Conservation (phyloP, 2,329 filamentous ascomycete species). For the Kalmusia sp. region DNA sequence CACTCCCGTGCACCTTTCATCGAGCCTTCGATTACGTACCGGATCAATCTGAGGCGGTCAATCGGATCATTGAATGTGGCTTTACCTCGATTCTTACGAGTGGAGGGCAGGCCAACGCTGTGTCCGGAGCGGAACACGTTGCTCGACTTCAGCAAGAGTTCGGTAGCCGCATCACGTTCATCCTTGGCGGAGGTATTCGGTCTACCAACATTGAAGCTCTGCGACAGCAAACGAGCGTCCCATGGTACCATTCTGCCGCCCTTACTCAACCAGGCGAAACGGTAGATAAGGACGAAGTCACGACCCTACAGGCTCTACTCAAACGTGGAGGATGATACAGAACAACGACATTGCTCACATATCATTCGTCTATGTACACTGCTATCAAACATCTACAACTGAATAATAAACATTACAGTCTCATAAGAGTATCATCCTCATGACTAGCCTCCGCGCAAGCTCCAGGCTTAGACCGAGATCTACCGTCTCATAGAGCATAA, state of each 20-base stretch:
- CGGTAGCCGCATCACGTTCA: conserved; percentile 49
- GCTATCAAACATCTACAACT: neutral
- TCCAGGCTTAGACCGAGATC: neutral
- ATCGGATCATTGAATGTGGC: conserved; percentile 51
- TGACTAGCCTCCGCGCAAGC: too few species aligned
- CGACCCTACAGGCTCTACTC: conserved; percentile 18
- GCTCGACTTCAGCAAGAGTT: conserved; percentile 36
- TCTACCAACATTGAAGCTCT: conserved; percentile 51
- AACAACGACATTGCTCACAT: neutral
- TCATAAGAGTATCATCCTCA: neutral
- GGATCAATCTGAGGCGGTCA: conserved; percentile 38
- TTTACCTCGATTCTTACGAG: conserved; percentile 59
- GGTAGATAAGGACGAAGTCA: conserved; percentile 38
- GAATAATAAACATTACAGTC: neutral
- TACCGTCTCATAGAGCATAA: conserved; percentile 17
- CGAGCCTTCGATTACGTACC: conserved; percentile 58
- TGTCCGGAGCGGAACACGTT: conserved; percentile 45
- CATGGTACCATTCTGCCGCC: conserved; percentile 56
- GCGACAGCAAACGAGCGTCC: conserved; percentile 32
- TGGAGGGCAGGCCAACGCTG: conserved; percentile 48
- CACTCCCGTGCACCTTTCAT: conserved; percentile 61
- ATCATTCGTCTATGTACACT: conserved; percentile 4
- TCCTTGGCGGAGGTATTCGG: conserved; percentile 60
- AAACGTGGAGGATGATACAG: neutral
- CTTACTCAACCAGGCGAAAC: conserved; percentile 41